Conservation (phyloP, 768 basidiomycete genomes). For the Dioszegia hungarica region DNA sequence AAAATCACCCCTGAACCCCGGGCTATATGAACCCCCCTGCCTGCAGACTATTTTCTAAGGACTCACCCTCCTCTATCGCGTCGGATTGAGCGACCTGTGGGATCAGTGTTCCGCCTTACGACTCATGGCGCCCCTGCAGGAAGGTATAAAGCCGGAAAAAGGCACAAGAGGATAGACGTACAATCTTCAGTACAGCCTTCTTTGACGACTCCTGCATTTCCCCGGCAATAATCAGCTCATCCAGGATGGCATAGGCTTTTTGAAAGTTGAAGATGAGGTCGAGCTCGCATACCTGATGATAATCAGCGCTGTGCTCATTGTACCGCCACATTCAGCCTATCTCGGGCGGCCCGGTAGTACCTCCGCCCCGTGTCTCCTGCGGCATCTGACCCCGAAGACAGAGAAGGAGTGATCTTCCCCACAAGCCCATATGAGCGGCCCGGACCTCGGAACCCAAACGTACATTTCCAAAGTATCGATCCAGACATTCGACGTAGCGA, state of each 20-base stretch:
- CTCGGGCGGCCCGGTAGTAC: too few species aligned
- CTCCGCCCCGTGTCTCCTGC: too few species aligned
- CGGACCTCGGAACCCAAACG: constrained; percentile 47
- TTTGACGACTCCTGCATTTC: constrained; percentile 91
- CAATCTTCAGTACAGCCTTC: constrained; percentile 54
- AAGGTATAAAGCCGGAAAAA: too few species aligned
- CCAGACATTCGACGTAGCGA: constrained; percentile 85
- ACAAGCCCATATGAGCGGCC: too few species aligned
- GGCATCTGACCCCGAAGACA: too few species aligned
- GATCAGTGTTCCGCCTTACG: not conserved
- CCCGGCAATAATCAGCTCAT: constrained; percentile 88
- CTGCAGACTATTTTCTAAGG: constrained; percentile 11
- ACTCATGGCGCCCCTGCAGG: too few species aligned
- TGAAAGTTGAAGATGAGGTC: constrained; percentile 98
- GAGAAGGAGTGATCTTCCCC: too few species aligned
- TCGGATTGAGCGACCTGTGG: constrained; percentile 51
- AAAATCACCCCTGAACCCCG: too few species aligned
- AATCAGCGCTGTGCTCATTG: too few species aligned
- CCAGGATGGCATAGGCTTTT: constrained; percentile 85
- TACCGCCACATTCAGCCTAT: too few species aligned
- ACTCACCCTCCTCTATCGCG: constrained; percentile 51
- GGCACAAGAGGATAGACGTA: constrained; percentile 23
- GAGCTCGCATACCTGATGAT: constrained; percentile 60
- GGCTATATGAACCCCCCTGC: constrained; percentile 13
- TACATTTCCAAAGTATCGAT: constrained; percentile 82